Conservation (phyloP, 2,329 filamentous ascomycete species). For the Cytospora chrysosperma region DNA sequence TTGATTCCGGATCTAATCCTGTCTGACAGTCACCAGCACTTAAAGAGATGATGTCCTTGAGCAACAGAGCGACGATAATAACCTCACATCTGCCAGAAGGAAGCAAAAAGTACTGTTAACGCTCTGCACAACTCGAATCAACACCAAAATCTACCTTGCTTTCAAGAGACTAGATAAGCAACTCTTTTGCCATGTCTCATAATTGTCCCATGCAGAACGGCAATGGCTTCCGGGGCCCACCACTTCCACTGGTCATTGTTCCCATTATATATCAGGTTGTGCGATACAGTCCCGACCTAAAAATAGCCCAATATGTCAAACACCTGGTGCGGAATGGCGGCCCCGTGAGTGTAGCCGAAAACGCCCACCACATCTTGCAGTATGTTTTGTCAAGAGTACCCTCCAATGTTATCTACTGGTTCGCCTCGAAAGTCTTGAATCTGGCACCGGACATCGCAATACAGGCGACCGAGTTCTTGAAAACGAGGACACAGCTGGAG, state of each 20-base stretch:
- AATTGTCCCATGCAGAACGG: constrained; percentile 10
- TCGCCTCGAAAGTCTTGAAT: constrained; percentile 18
- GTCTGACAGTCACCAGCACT: too few relatives aligned
- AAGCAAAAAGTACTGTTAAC: neutral
- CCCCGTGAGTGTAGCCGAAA: constrained; percentile 16
- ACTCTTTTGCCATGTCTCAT: constrained; percentile 2
- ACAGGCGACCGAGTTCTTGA: constrained; percentile 21
- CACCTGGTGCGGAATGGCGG: constrained; percentile 3
- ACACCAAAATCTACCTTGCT: too few relatives aligned
- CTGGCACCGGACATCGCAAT: constrained; percentile 15
- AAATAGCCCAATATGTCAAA: constrained; percentile 5
- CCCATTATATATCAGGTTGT: constrained; percentile 21
- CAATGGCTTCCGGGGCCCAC: constrained; percentile 14
- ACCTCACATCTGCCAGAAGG: neutral
- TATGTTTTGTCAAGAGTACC: constrained; percentile 19
- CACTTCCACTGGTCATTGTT: constrained; percentile 18
- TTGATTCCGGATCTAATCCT: too few relatives aligned
- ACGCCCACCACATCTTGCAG: constrained; percentile 19
- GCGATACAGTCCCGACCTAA: constrained; percentile 10
- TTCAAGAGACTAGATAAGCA: neutral
- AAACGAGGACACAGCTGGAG: constrained; percentile 16
- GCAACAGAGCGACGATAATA: neutral
- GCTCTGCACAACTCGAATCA: too few relatives aligned
- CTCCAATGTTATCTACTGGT: constrained; percentile 21
- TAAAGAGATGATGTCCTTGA: neutral